phyloP scores from a whole-genome alignment of 73 alveolate genomes.

The Paramecium tetraurelia region DNA sequence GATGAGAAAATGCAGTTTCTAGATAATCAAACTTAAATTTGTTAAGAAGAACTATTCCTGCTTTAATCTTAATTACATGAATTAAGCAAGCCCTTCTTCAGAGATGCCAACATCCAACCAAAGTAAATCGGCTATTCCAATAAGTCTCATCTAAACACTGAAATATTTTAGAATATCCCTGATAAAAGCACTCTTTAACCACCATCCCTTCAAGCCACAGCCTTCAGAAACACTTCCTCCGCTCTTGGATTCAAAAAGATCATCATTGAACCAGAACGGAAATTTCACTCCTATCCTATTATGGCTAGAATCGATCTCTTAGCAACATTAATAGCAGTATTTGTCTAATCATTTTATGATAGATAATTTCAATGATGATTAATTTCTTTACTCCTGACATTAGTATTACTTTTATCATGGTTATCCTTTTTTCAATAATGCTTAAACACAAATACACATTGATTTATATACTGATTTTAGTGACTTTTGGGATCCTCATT shows the following conservation, averaged over 20 bases:
- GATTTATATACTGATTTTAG: neutral
- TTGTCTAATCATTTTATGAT: neutral
- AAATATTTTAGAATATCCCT: neutral
- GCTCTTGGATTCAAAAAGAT: neutral
- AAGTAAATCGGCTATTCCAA: neutral
- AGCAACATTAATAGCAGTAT: neutral
- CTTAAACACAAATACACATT: neutral
- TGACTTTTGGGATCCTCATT: neutral
- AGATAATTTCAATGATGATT: neutral
- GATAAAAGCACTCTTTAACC: neutral
- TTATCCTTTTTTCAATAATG: neutral
- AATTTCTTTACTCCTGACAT: neutral
- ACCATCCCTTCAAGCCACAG: constrained; percentile 21
- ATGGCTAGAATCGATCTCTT: neutral
- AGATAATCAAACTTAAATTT: neutral
- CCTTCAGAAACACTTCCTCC: neutral
- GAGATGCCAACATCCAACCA: neutral
- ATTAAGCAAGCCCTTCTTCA: neutral
- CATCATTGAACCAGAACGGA: neutral
- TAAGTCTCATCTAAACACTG: neutral
- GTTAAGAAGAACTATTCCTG: constrained; percentile 15
- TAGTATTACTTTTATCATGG: neutral
- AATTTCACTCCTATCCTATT: neutral
- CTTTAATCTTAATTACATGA: neutral
- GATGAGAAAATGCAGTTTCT: neutral